These are phyloP conservation scores for Salvia splendens DNA, from an alignment of 257 asterid genomes.

Conservation along the genomic window DNA sequence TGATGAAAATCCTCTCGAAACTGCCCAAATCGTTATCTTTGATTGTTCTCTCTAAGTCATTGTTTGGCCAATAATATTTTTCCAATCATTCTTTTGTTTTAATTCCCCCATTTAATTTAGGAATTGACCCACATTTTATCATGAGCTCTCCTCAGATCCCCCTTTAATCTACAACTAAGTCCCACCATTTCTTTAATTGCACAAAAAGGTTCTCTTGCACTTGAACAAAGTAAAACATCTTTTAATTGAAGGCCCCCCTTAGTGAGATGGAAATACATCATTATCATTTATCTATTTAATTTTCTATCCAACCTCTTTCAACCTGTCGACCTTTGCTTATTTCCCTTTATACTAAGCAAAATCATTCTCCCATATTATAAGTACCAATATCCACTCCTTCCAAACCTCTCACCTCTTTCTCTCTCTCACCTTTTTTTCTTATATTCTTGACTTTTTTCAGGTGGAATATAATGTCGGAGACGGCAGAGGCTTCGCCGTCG, in stretches of 20 bases:
- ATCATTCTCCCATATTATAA: slow-evolving; percentile 30
- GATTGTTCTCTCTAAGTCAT: too few relatives aligned
- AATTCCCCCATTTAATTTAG: too few relatives aligned
- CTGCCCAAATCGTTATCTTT: too few relatives aligned
- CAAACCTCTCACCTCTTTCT: slow-evolving; percentile 13
- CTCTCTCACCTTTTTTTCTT: neutral
- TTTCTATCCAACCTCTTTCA: slow-evolving; percentile 35
- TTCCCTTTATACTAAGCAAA: slow-evolving; percentile 44
- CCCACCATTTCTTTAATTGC: neutral
- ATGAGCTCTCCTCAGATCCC: slow-evolving; percentile 37
- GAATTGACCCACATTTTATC: slow-evolving; percentile 6
- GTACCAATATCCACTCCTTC: slow-evolving; percentile 21
- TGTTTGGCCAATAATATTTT: too few relatives aligned
- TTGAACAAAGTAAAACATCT: slow-evolving; percentile 23
- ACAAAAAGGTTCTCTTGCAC: slow-evolving; percentile 23
- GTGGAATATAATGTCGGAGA: slow-evolving; percentile 15
- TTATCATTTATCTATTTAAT: too few relatives aligned
- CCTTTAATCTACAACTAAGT: neutral
- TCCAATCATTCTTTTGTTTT: too few relatives aligned
- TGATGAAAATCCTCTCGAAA: too few relatives aligned
- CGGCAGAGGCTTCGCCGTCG: neutral
- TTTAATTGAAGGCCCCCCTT: slow-evolving; percentile 33
- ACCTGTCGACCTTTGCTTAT: slow-evolving; percentile 40
- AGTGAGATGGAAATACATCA: too few relatives aligned
- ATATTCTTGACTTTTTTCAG: slow-evolving; percentile 10